These are phyloP conservation scores for Ophiocordyceps camponoti-rufipedis DNA, from an alignment of 2,329 filamentous ascomycete genomes.

Conservation along the genomic window DNA sequence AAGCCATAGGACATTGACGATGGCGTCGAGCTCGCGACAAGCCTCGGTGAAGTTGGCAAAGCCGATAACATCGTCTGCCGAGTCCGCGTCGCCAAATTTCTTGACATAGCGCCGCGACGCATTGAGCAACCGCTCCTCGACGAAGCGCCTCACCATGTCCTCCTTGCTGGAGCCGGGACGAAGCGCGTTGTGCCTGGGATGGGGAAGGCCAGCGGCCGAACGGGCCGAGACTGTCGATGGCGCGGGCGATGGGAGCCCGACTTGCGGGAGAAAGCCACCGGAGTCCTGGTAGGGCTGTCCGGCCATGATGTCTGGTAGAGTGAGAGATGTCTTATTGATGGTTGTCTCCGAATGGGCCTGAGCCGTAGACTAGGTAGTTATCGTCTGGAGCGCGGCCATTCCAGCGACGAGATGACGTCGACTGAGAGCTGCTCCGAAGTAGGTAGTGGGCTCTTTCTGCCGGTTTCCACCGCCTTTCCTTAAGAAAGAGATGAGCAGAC, in stretches of 20 bases:
- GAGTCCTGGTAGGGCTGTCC: constrained; percentile 8
- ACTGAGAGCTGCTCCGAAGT: too few species aligned
- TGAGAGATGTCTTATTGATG: too few species aligned
- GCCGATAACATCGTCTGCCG: constrained; percentile 28
- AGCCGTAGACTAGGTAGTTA: not conserved
- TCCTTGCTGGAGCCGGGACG: constrained; percentile 40
- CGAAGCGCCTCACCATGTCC: constrained; percentile 37
- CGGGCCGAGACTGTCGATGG: constrained; percentile 28
- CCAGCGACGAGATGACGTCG: too few species aligned
- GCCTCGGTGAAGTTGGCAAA: constrained; percentile 49
- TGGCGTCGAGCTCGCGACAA: constrained; percentile 51
- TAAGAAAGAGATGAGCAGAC: too few species aligned
- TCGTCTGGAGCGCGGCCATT: not conserved
- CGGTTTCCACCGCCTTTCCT: too few species aligned
- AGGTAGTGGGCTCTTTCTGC: too few species aligned
- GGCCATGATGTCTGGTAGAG: constrained; percentile 1
- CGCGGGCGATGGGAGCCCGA: constrained; percentile 33
- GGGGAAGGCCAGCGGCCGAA: constrained; percentile 27
- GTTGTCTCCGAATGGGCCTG: too few species aligned
- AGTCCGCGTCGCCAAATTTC: constrained; percentile 29
- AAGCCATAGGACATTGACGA: constrained; percentile 73
- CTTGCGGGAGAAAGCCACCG: constrained; percentile 32
- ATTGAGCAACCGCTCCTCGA: constrained; percentile 32
- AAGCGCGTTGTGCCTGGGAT: constrained; percentile 33
- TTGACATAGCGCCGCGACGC: constrained; percentile 42